phyloP scores from a whole-genome alignment of 2,329 filamentous ascomycete genomes.

The Talaromyces sp. region DNA sequence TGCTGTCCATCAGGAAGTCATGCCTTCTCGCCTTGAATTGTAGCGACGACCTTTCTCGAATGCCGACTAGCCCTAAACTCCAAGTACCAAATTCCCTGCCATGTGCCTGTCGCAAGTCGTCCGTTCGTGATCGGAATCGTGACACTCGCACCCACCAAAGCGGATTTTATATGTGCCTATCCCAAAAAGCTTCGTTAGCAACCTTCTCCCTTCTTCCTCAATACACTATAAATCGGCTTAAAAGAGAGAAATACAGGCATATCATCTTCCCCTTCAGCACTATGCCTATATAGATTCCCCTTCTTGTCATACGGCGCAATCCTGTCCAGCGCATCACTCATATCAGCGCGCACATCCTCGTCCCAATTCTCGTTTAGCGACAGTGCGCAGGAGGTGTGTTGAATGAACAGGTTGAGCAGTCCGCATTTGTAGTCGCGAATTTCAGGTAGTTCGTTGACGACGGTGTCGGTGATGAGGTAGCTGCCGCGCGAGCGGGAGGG shows the following conservation, averaged over 20 bases:
- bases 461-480: conserved; percentile 81
- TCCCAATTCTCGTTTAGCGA: conserved; percentile 92
- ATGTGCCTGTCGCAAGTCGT: conserved; percentile 63
- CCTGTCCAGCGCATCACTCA: conserved; percentile 89
- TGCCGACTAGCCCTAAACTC: conserved; percentile 81
- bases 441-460: conserved; percentile 71
- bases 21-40: conserved; percentile 80
- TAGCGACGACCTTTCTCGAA: conserved; percentile 78
- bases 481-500: conserved; percentile 74
- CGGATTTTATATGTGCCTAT: conserved; percentile 87
- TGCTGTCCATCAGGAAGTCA: conserved; percentile 18
- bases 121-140: conserved; percentile 89
- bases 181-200: neutral
- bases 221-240: neutral
- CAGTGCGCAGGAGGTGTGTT: conserved; percentile 90
- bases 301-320: conserved; percentile 80
- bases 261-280: conserved; percentile 83
- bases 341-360: conserved; percentile 80
- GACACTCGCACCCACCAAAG: conserved; percentile 81
- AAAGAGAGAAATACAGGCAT: conserved; percentile 65
- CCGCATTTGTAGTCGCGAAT: conserved; percentile 80
- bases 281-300: conserved; percentile 77
- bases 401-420: conserved; percentile 83
- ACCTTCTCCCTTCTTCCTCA: neutral
- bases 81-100: conserved; percentile 81